Base-by-base conservation (phyloP, 371 early-diverging fungal species). In the Mucor mucedo region DNA sequence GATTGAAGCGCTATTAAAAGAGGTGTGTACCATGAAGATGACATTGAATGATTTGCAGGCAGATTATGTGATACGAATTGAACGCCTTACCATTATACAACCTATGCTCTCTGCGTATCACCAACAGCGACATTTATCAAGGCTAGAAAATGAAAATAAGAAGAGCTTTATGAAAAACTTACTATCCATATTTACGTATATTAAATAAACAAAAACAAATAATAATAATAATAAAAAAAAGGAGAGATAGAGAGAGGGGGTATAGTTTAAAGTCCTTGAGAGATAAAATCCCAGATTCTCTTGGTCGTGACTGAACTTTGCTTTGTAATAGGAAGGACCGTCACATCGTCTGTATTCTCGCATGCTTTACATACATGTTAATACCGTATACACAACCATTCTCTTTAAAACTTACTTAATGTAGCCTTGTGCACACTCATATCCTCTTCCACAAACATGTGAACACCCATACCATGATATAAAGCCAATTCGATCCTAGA, bases 21-120 rank as follows among this genome's bases (percentile, higher is more conserved):
- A 89, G 62, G 79, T 89, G 50, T 80, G 79, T 40, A 68, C 74
- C n/a, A 68, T 83, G 54, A 75, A 84, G 32, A 78, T 80, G 58
- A 87, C 84, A 3, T 60, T 86, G 66, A 88, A 91, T 71, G 87
- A 88, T 56, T 68, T 88, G 21, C 84, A 87, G 58, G 76, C 87
- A 39, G 85, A 83, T 57, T 87, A 87, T 69, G 88, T 84, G 28
- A 85, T 78, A 21, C 79, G 86, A 40, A 79, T 91, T 13, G 78
- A 83, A 50, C 71, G 77, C 76, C 72, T 54, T 68, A 76, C 21
- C 4, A 50, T 30, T 30, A 30, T 62, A 70, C 13, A 14, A 21
- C 21, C 9, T 32, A 38, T 39, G 50, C 29, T 30, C 13, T 30
- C 29, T 14, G 28, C 50, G 1, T 50, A 50, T 32, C 4, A 30